Evolutionary conservation across 148 eudicot species (phyloP).

Genomic region (Vaccinium vitisidaea): DNA sequence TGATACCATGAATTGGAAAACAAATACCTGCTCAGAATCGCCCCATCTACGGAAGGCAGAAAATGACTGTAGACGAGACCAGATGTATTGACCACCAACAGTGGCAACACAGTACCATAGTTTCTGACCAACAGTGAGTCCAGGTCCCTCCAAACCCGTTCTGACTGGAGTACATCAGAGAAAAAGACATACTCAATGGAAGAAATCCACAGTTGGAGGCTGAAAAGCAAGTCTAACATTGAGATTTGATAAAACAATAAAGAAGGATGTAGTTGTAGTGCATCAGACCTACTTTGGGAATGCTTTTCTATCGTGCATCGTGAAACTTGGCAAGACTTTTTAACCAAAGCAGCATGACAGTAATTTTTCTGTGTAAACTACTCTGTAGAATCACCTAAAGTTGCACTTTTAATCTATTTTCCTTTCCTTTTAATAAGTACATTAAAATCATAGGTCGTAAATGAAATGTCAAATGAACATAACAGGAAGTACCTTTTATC

Average conservation of each 20-base stretch:
- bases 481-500: not conserved
- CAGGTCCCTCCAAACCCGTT: constrained; percentile 95
- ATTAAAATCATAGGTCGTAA: not conserved
- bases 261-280: not conserved
- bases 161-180: constrained; percentile 49
- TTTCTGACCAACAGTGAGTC: constrained; percentile 83
- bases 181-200: constrained; percentile 6
- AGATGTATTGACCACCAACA: constrained; percentile 90
- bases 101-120: constrained; percentile 89
- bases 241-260: not conserved
- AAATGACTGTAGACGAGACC: constrained; percentile 89
- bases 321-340: not conserved
- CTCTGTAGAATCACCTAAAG: not conserved
- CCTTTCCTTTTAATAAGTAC: not conserved
- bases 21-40: constrained; percentile 80
- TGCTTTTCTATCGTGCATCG: not conserved
- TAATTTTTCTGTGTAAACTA: not conserved
- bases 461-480: not conserved
- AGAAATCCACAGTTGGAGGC: constrained; percentile 11
- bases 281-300: not conserved
- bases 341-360: not conserved
- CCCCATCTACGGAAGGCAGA: constrained; percentile 99
- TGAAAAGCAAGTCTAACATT: not conserved
- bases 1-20: not conserved
- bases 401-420: constrained; percentile 1